A percentile compares a stretch with the other conserved stretches of the same genome.
phyloP scores from a whole-genome alignment of 768 basidiomycete species.

The Mycena vitilis region DNA sequence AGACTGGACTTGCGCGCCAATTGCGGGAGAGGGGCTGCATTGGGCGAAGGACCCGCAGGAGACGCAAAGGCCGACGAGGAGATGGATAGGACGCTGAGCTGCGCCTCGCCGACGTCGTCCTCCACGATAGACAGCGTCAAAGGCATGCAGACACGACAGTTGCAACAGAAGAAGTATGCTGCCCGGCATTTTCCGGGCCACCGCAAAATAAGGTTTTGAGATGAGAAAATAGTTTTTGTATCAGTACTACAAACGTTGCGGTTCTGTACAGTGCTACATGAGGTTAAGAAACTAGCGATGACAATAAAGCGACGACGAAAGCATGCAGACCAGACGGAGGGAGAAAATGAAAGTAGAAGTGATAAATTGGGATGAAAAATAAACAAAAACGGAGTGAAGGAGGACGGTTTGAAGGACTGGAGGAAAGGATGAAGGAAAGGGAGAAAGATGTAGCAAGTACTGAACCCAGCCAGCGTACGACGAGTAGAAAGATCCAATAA shows the following conservation, averaged over 20 bases:
- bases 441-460: slow-evolving; percentile 33
- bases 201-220: not conserved
- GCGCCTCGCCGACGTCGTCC: slow-evolving; percentile 16
- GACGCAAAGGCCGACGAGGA: slow-evolving; percentile 30
- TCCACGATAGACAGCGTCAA: slow-evolving; percentile 14
- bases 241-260: slow-evolving; percentile 38
- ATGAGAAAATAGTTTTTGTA: slow-evolving; percentile 32
- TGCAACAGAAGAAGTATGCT: not conserved
- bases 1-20: slow-evolving; percentile 23
- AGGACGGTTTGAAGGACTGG: not conserved
- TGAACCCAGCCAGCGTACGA: slow-evolving; percentile 32
- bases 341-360: slow-evolving; percentile 11
- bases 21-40: not conserved
- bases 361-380: slow-evolving; percentile 15
- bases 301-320: slow-evolving; percentile 36
- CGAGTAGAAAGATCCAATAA: slow-evolving; percentile 32
- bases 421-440: slow-evolving; percentile 6
- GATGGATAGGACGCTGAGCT: slow-evolving; percentile 25
- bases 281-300: slow-evolving; percentile 36
- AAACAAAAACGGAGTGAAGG: slow-evolving; percentile 22
- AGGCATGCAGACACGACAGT: not conserved
- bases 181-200: not conserved
- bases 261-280: slow-evolving; percentile 37
- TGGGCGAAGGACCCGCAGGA: slow-evolving; percentile 19
- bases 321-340: slow-evolving; percentile 27